A percentile compares a stretch with the other conserved stretches of the same genome.
Evolutionary conservation across 1,284 basidiomycete genomes (phyloP).

Genomic region (Ceratobasidium sp.): DNA sequence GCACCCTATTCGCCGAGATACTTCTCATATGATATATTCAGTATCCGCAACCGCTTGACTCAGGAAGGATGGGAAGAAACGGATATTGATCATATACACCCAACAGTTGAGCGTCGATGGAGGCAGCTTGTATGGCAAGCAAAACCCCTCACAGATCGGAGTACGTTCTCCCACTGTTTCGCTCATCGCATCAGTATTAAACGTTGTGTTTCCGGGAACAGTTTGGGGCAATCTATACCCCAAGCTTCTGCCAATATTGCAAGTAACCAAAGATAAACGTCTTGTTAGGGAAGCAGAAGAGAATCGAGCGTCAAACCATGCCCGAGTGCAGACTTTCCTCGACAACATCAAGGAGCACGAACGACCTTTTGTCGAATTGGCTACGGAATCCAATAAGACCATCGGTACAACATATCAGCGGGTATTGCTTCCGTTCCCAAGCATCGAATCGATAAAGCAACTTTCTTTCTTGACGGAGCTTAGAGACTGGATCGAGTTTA

Average conservation of each 20-base stretch:
- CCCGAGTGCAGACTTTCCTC: no score
- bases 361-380: conserved; percentile 3
- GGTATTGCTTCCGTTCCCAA: no score
- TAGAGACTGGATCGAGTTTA: no score
- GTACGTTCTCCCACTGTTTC: background rate
- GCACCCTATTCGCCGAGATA: no score
- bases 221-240: conserved; percentile 24
- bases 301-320: no score
- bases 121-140: conserved; percentile 4
- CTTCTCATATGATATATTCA: no score
- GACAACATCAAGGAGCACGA: background rate
- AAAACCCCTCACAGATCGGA: conserved; percentile 19
- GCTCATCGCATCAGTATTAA: background rate
- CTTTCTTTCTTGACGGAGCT: no score
- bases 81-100: conserved; percentile 9
- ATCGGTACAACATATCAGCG: no score
- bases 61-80: conserved; percentile 23
- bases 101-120: background rate
- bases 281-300: background rate
- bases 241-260: conserved; percentile 8
- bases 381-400: no score
- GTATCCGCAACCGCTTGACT: background rate
- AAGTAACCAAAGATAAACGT: background rate
- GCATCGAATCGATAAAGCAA: no score
- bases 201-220: background rate